These are phyloP conservation scores for Botrytis deweyae DNA, from an alignment of 2,329 filamentous ascomycete species.

Conservation along the genomic window DNA sequence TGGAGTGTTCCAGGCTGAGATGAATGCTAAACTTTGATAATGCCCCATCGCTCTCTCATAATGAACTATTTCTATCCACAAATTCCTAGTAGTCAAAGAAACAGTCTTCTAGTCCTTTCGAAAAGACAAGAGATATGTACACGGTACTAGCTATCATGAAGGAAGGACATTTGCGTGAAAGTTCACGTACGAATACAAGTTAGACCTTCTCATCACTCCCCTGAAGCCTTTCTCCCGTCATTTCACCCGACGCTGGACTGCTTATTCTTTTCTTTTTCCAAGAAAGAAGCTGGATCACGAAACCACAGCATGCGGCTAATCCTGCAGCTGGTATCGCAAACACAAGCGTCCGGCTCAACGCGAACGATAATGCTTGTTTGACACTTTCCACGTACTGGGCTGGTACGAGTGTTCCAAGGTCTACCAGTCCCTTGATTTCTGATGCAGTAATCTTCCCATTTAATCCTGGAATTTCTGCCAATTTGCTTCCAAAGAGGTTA, in stretches of 20 bases:
- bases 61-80: no score
- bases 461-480: not conserved
- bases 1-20: no score
- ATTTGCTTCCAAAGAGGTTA: not conserved
- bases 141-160: not conserved
- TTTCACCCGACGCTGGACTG: not conserved
- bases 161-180: not conserved
- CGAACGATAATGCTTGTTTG: not conserved
- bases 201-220: not conserved
- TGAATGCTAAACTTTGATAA: not conserved
- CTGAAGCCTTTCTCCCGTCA: not conserved
- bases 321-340: not conserved
- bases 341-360: not conserved
- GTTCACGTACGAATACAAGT: not conserved
- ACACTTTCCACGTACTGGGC: not conserved
- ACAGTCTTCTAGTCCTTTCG: not conserved
- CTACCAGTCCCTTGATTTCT: not conserved
- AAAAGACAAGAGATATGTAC: not conserved
- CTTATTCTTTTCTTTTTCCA: not conserved
- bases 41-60: no score
- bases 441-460: not conserved
- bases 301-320: not conserved
- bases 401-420: not conserved
- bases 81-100: no score
- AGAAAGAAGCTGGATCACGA: not conserved